Conservation (phyloP, 2,329 filamentous ascomycete genomes). For the Tolypocladium endophyticum region DNA sequence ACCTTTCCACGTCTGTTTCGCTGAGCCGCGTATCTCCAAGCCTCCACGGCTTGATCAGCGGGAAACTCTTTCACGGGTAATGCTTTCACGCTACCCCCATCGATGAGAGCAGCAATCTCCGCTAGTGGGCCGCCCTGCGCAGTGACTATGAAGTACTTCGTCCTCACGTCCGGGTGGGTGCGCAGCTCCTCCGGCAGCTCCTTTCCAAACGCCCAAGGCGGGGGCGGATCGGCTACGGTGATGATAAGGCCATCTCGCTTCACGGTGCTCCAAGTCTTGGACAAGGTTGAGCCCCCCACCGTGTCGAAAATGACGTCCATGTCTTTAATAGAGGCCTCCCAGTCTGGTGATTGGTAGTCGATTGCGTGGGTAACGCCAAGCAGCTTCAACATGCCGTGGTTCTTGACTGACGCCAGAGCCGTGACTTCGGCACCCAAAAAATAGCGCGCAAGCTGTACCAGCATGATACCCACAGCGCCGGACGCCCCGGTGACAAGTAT, state of each 20-base stretch:
- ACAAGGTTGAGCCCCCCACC: conserved; percentile 15
- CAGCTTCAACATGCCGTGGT: conserved; percentile 6
- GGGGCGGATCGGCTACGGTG: conserved; percentile 23
- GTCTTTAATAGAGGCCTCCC: conserved; percentile 10
- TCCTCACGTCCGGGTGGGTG: conserved; percentile 10
- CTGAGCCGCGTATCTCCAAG: conserved; percentile 13
- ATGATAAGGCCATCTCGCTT: conserved; percentile 19
- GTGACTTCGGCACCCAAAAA: conserved; percentile 13
- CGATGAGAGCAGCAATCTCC: conserved; percentile 10
- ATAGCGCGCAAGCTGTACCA: conserved; percentile 17
- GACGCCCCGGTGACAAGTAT: conserved; percentile 19
- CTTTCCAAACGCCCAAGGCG: conserved; percentile 17
- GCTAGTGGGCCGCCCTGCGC: conserved; percentile 9
- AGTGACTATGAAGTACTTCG: conserved; percentile 19
- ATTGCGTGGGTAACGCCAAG: conserved; percentile 13
- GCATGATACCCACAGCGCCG: conserved; percentile 16
- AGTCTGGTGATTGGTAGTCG: conserved; percentile 13
- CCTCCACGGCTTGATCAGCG: conserved; percentile 11
- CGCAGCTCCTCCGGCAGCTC: conserved; percentile 8
- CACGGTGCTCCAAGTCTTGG: conserved; percentile 17
- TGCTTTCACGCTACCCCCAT: conserved; percentile 9
- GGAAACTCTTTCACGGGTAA: conserved; percentile 12
- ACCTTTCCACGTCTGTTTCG: conserved; percentile 14
- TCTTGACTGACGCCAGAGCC: conserved; percentile 15
- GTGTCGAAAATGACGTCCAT: conserved; percentile 22